Evolutionary conservation across 371 early-diverging fungal genomes (phyloP).

Genomic region (Nematocida ausubeli): DNA sequence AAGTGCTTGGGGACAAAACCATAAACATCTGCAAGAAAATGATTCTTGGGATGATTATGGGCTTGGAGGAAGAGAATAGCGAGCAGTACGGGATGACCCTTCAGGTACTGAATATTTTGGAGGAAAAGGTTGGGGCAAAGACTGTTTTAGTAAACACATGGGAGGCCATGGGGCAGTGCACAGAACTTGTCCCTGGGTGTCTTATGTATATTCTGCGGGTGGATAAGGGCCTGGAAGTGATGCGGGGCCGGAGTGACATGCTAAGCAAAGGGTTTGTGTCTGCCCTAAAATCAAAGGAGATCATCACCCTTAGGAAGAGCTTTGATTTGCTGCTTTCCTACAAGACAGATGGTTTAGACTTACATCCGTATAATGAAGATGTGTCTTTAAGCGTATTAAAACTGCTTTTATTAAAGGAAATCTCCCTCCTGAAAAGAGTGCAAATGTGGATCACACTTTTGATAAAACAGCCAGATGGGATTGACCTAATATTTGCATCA

Average conservation of each 20-base stretch:
- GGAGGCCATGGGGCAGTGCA: slow-evolving; percentile 54
- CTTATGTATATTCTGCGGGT: slow-evolving; percentile 46
- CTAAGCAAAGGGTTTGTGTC: slow-evolving; percentile 25
- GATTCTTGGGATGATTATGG: slow-evolving; percentile 58
- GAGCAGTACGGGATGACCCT: slow-evolving; percentile 49
- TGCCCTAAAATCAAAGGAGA: slow-evolving; percentile 42
- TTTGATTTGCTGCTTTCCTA: slow-evolving; percentile 53
- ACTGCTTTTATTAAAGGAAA: slow-evolving; percentile 62
- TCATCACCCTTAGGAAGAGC: slow-evolving; percentile 39
- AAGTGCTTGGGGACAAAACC: slow-evolving; percentile 20
- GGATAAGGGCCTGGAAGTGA: slow-evolving; percentile 19
- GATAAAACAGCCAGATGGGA: neutral
- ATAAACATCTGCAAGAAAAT: slow-evolving; percentile 49
- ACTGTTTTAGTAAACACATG: slow-evolving; percentile 28
- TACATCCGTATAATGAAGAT: slow-evolving; percentile 28
- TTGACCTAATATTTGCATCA: neutral
- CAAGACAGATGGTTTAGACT: slow-evolving; percentile 42
- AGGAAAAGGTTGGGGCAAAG: slow-evolving; percentile 3
- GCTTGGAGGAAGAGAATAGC: slow-evolving; percentile 60
- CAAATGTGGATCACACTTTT: slow-evolving; percentile 53
- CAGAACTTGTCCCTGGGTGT: slow-evolving; percentile 50
- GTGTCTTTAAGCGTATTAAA: slow-evolving; percentile 46
- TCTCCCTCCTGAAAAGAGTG: slow-evolving; percentile 60
- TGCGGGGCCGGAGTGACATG: neutral
- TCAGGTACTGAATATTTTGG: slow-evolving; percentile 42